Evolutionary conservation across 371 early-diverging fungal species (phyloP).

Genomic region (Mortierella sp.): DNA sequence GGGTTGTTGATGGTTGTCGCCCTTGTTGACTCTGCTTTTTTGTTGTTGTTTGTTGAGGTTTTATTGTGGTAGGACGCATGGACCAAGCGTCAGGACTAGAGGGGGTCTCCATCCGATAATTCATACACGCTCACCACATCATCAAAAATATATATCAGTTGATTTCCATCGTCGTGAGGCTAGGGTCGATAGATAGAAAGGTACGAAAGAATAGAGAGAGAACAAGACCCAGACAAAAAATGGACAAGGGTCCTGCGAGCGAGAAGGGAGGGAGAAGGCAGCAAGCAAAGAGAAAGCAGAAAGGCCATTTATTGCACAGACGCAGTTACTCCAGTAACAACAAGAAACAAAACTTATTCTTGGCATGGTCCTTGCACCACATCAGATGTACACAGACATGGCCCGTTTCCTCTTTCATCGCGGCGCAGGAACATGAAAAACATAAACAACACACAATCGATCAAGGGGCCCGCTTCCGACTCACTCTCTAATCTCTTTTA

Average conservation of each 20-base stretch:
- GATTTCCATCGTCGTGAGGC: too few relatives aligned
- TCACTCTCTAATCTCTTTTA: neutral
- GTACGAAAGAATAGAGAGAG: neutral
- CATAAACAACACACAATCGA: neutral
- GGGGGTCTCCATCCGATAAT: neutral
- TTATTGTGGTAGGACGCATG: neutral
- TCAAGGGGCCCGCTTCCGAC: neutral
- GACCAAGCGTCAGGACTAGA: neutral
- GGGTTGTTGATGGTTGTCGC: neutral
- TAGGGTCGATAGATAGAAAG: too few relatives aligned
- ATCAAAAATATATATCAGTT: too few relatives aligned
- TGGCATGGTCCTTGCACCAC: neutral
- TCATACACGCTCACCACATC: neutral
- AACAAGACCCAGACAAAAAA: neutral
- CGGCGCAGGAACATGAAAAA: neutral
- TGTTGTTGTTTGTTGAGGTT: neutral
- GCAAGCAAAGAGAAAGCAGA: too few relatives aligned
- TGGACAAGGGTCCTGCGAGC: neutral
- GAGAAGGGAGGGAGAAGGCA: too few relatives aligned
- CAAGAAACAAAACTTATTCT: neutral
- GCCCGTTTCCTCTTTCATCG: neutral
- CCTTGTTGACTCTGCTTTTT: neutral
- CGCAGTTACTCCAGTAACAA: too few relatives aligned
- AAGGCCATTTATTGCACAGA: too few relatives aligned
- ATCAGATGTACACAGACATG: too few relatives aligned